Conservation (phyloP, 345 rosid genomes). For the rapeseed (Brassica napus) region Da-Ae NC_063447.1:8271501-8272000, state of each 20-base stretch:
- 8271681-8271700: too few species aligned
- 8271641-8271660: too few species aligned
- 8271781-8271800: too few species aligned
- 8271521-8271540: conserved; percentile 9
- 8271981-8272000: background rate
- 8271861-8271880: too few species aligned
- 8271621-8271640: background rate
- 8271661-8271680: too few species aligned
- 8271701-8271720: too few species aligned
- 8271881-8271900: background rate
- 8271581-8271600: conserved; percentile 16
- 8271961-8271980: background rate
- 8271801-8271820: too few species aligned
- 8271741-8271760: too few species aligned
- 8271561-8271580: conserved; percentile 22
- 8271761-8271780: too few species aligned
- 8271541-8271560: conserved; percentile 21
- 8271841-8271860: background rate
- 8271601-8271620: conserved; percentile 7
- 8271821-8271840: too few species aligned
- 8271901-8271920: background rate
- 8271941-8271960: background rate
- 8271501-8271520: conserved; percentile 3
- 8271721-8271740: background rate
- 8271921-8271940: background rate